Base-by-base conservation (phyloP, 2,329 filamentous ascomycete species). In the Fusarium burgessii region DNA sequence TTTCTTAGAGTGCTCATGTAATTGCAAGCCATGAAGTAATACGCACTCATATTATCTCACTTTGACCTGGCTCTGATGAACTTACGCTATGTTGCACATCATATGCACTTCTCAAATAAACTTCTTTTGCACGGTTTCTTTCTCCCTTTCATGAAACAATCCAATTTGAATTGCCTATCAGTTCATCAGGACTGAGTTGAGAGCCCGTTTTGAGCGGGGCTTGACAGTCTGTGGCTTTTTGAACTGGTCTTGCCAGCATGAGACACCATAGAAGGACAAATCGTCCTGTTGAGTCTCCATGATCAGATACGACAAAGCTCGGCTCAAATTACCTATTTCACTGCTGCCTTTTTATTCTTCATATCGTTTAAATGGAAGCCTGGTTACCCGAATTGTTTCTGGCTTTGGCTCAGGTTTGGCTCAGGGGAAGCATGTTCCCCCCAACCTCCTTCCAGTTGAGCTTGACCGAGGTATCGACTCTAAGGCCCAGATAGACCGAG, bases 341-440 rank as follows among this genome's bases (percentile, higher is more conserved):
- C 17, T 50, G 47, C 12, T 38, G 32, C 47, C 32, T 51, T 38
- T 51, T 38, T 4, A 12, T 23, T 51, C 20, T 58, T 51, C 46
- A 25, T 33, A 18, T 25, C 25, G 25, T 43, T 17, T 51, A 43
- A 49, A 50, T 55, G 46, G 56, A 58, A 58, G 56, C 47, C 42
- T 62, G 33, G 27, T 15, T 35, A 25, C 32, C 40, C 25, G n/a
- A 25, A 57, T 33, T 42, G 51, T 51, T 25, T 47, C 41, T 57
- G 51, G 64, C 35, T 60, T 11, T 29, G 12, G n/a, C 38, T 41
- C 29, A 23, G 23, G 23, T 23, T 41, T 14, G 43, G 25, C 47
- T 50, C 63, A 69, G 68, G 68, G 58, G 68, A 60, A 58, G 54
- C 54, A 41, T 58, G 58, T 40, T 41, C 58, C 63, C 68, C 58